Base-by-base conservation (phyloP, 2,329 filamentous ascomycete genomes). In the Gyromitra esculenta region DNA sequence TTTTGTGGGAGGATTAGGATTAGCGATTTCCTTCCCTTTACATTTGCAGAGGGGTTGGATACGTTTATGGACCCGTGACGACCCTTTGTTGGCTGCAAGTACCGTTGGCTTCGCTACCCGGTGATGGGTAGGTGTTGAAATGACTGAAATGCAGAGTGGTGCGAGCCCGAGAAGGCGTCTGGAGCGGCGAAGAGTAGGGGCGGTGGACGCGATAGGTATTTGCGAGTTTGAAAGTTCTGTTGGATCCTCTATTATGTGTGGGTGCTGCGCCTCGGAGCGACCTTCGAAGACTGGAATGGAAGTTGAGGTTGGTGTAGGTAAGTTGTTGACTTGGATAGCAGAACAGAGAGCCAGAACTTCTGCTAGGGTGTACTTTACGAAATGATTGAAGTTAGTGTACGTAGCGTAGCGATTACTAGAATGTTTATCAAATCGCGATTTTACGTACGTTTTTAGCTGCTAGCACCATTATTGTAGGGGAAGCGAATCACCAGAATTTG, bases 21-120 rank as follows among this genome's bases (percentile, higher is more conserved):
- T 15, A 1, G 52, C 65, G 7, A 37, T 48, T 15, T 15, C 21
- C 21, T 59, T 68, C 13, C 65, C 65, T 59, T 59, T 59, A 37
- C 65, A 68, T 15, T 3, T 21, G 65, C 65, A 21, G 15, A 15
- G 15, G 15, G 39, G 8, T 13, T 15, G 15, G 54, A 4, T 57
- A 13, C 54, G 31, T 37, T 37, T 37, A 3, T 15, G 18, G 7
- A n/a, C 21, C 9, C 50, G 64, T n/a, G 64, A 35, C 11, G 39
- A 13, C 5, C 3, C 15, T 21, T 48, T 59, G 15, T 37, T 59
- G 5, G 39, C 5, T 0, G 45, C 18, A 11, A 21, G 21, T n/a
- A 9, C 21, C 1, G 35, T 1, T 1, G 18, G 21, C 1, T 18
- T 41, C 6, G 18, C 18, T 11, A 31, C 11, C 13, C 15, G 13